phyloP scores from a whole-genome alignment of 2,329 filamentous ascomycete species.

The Diaporthe sp. region DNA sequence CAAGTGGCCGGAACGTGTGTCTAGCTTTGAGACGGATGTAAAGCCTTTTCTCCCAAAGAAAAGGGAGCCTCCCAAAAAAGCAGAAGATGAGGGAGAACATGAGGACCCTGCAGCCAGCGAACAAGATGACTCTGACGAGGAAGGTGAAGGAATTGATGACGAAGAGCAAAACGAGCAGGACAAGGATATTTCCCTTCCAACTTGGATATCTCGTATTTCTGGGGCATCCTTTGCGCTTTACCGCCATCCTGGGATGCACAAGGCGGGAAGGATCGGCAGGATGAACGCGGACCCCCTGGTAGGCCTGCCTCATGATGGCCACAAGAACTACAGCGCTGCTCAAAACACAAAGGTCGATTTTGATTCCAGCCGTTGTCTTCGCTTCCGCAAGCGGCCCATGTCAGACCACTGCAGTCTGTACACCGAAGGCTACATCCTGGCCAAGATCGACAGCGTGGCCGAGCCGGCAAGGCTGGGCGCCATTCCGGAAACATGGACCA shows the following conservation, averaged over 20 bases:
- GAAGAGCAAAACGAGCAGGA: neutral
- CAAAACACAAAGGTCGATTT: neutral
- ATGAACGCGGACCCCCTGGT: constrained; percentile 54
- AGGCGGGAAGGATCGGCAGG: constrained; percentile 30
- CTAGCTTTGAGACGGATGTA: neutral
- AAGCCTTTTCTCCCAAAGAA: neutral
- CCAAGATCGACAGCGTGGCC: constrained; percentile 41
- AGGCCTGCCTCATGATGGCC: constrained; percentile 45
- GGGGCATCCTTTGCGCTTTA: neutral
- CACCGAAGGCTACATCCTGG: constrained; percentile 50
- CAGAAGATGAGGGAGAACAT: neutral
- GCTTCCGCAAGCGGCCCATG: constrained; percentile 45
- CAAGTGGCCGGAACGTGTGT: neutral
- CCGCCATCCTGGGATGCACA: constrained; percentile 7
- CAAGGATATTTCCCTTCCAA: neutral
- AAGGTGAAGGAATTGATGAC: accelerated
- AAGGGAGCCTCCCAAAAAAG: neutral
- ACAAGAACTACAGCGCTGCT: constrained; percentile 49
- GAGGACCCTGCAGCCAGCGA: neutral
- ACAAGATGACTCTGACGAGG: neutral
- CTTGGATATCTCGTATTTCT: constrained; percentile 36
- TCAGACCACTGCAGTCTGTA: constrained; percentile 49
- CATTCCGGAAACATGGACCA: constrained; percentile 20
- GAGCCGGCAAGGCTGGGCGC: neutral
- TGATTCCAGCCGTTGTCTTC: neutral